Base-by-base conservation (phyloP, 2,329 filamentous ascomycete genomes). In the Ilyonectria sp. region DNA sequence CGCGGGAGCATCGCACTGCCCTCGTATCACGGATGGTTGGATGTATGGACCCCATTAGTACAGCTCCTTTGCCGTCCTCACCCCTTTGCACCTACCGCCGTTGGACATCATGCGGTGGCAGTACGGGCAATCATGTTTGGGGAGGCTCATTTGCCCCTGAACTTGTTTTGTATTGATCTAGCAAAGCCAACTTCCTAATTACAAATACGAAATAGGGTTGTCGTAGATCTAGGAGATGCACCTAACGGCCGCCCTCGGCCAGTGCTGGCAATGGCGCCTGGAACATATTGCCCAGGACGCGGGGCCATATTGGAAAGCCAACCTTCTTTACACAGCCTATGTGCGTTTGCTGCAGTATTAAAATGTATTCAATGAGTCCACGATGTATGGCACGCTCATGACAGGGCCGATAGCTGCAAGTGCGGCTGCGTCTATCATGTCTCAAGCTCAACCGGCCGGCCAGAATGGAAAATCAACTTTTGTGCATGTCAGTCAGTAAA, bases 91-190 rank as follows among this genome's bases (percentile, higher is more conserved):
- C 26, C 47, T 9, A 7, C 29, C 17, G 4, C 26, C 33, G 10
- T n/a, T 29, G 49, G 29, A 33, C 29, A 5, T 13, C n/a, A 19
- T 35, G 11, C 2, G 23, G 15, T 49, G n/a, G n/a, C 47, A 13
- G 15, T 35, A 53, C 31, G 31, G n/a, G 35, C 6, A 19, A 35
- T 19, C 10, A 33, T 53, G n/a, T 33, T 40, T 53, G 47, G 50
- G 13, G 53, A 66, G 69, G 64, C 69, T 60, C 35, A 35, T 63
- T 55, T 54, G 63, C 64, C 63, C 68, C 29, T 53, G 54, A 74
- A 70, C 63, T 69, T 62, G 60, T 53, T 69, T 58, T 77, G 69
- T 78, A 78, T 78, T 78, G 60, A 75, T 77, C 74, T 78, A 76
- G 73, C 67, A 73, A 72, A 69, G 69, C 66, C 71, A 69, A 67